These are phyloP conservation scores for Teratosphaeria gauchensis DNA, from an alignment of 2,329 filamentous ascomycete genomes.

Conservation along the genomic window DNA sequence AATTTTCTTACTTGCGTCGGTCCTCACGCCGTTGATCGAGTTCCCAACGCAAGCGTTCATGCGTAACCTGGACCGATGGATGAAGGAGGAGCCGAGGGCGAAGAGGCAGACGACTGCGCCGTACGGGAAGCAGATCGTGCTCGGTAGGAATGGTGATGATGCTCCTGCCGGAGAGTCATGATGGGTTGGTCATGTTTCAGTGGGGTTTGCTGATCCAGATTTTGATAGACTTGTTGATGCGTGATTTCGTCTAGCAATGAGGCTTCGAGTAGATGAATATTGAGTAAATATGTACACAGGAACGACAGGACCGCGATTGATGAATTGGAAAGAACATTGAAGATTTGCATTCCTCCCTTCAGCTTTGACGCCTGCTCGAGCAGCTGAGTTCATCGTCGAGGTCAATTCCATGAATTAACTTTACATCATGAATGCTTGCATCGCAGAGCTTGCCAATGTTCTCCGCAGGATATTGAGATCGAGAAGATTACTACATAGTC, in stretches of 20 bases:
- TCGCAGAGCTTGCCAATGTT: too few relatives aligned
- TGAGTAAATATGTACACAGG: background rate
- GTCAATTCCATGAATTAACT: too few relatives aligned
- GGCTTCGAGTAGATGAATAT: background rate
- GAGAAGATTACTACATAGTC: too few relatives aligned
- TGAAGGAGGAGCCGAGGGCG: constrained; percentile 8
- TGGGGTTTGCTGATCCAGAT: background rate
- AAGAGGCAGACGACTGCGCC: constrained; percentile 12
- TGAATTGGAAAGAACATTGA: too few relatives aligned
- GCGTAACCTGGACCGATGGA: constrained; percentile 13
- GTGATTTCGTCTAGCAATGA: background rate
- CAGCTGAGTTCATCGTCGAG: too few relatives aligned
- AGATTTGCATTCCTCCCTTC: too few relatives aligned
- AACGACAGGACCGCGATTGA: too few relatives aligned
- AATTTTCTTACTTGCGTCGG: constrained; percentile 10
- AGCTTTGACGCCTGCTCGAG: too few relatives aligned
- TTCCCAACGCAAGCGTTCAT: constrained; percentile 11
- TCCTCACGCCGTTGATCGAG: constrained; percentile 9
- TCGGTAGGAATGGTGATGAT: background rate
- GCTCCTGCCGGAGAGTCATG: background rate
- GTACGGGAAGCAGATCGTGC: constrained; percentile 5
- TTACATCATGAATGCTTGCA: too few relatives aligned
- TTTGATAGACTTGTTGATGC: background rate
- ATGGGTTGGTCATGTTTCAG: background rate
- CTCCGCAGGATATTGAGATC: too few relatives aligned